Conservation (phyloP, 2,329 filamentous ascomycete genomes). For the Alternaria rosae region DNA sequence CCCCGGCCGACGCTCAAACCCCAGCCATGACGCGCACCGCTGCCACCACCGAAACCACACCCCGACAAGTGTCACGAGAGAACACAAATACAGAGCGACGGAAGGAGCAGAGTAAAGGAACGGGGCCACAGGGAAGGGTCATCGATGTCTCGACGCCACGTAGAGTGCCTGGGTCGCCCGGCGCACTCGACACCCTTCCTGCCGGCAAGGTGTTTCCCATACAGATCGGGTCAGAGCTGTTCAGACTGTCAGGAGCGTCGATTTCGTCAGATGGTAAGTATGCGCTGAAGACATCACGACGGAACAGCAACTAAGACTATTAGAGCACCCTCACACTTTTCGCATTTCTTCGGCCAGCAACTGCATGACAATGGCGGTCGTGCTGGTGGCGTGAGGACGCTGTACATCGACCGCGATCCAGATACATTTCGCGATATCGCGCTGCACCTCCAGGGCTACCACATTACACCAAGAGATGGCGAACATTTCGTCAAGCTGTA, state of each 20-base stretch:
- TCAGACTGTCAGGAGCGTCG: conserved; percentile 72
- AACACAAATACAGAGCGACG: conserved; percentile 28
- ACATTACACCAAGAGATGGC: conserved; percentile 80
- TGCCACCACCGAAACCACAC: conserved; percentile 21
- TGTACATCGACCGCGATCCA: conserved; percentile 96
- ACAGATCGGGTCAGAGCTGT: conserved; percentile 73
- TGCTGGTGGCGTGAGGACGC: conserved; percentile 71
- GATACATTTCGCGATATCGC: conserved; percentile 88
- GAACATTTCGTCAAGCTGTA: conserved; percentile 91
- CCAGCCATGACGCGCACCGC: conserved; percentile 30
- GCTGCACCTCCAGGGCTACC: conserved; percentile 88
- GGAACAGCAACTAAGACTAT: conserved; percentile 55
- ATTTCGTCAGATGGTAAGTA: conserved; percentile 74
- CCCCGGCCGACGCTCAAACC: conserved; percentile 24
- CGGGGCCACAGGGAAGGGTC: conserved; percentile 43
- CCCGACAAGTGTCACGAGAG: conserved; percentile 16
- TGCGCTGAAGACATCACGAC: neutral
- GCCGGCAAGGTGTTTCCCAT: conserved; percentile 76
- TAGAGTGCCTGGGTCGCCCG: conserved; percentile 37
- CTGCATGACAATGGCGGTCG: conserved; percentile 69
- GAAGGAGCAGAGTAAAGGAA: conserved; percentile 42
- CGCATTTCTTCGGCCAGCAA: conserved; percentile 89
- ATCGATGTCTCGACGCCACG: conserved; percentile 45
- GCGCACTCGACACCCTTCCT: conserved; percentile 61
- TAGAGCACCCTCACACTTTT: conserved; percentile 94